A percentile compares a stretch with the other conserved stretches of the same genome.
Conservation (phyloP, 2,329 filamentous ascomycete genomes). For the Aschersonia sp. region DNA sequence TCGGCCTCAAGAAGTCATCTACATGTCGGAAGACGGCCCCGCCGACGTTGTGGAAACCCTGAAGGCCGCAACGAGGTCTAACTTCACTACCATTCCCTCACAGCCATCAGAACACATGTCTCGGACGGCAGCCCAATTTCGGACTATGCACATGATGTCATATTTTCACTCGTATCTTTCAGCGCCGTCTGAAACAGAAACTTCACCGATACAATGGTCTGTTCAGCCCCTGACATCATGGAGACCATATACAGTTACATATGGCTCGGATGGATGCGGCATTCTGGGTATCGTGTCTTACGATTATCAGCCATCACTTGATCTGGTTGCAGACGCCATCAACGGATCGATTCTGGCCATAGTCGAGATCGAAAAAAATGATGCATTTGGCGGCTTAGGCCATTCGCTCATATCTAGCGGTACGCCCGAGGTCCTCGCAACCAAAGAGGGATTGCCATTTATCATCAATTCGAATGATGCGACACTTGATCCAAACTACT, state of each 20-base stretch:
- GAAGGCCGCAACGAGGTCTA: slow-evolving; percentile 24
- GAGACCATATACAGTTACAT: slow-evolving; percentile 48
- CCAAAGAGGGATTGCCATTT: slow-evolving; percentile 44
- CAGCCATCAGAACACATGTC: slow-evolving; percentile 38
- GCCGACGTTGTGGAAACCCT: slow-evolving; percentile 40
- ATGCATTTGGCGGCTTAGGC: slow-evolving; percentile 23
- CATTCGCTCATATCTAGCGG: not conserved
- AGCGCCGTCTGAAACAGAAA: not conserved
- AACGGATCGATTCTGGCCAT: slow-evolving; percentile 58
- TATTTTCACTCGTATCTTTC: slow-evolving; percentile 48
- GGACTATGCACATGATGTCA: slow-evolving; percentile 65
- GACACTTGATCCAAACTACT: slow-evolving; percentile 44
- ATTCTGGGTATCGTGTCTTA: slow-evolving; percentile 55
- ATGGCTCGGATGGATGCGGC: slow-evolving; percentile 32
- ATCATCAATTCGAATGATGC: slow-evolving; percentile 39
- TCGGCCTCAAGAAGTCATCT: slow-evolving; percentile 46
- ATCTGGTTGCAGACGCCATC: slow-evolving; percentile 47
- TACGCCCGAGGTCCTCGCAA: slow-evolving; percentile 6
- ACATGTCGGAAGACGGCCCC: slow-evolving; percentile 52
- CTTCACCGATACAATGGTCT: slow-evolving; percentile 28
- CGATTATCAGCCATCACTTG: slow-evolving; percentile 44
- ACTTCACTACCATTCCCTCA: slow-evolving; percentile 41
- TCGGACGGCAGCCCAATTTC: slow-evolving; percentile 49
- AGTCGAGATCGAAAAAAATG: slow-evolving; percentile 40
- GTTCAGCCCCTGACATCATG: slow-evolving; percentile 37